phyloP scores from a whole-genome alignment of 495 filamentous ascomycete genomes.

The Hypoxylon fuscum region DNA sequence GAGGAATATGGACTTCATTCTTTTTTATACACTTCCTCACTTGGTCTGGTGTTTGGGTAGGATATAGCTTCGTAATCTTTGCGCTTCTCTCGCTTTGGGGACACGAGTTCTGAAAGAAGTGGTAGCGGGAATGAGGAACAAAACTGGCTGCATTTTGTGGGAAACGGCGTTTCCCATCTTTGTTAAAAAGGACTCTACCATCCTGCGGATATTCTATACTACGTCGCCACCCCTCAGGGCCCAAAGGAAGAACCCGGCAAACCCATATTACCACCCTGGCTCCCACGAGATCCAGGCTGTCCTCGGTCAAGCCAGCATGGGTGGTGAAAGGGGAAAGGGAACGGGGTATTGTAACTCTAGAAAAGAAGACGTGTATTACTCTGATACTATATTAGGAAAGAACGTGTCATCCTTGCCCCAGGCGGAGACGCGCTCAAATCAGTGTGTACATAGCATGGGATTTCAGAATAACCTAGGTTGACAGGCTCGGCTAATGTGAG shows the following conservation, averaged over 20 bases:
- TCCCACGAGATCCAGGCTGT: conserved; percentile 26
- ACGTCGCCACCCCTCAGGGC: conserved; percentile 17
- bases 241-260: conserved; percentile 11
- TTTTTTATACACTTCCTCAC: not conserved
- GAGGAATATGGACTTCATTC: conserved; percentile 29
- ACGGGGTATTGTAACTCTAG: conserved; percentile 7
- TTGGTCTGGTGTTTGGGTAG: not conserved
- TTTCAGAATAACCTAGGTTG: conserved; percentile 3
- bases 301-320: conserved; percentile 13
- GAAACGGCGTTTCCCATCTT: conserved; percentile 9
- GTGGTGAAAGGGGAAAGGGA: conserved; percentile 16
- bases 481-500: conserved; percentile 34
- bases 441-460: conserved; percentile 5
- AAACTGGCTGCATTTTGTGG: conserved; percentile 1
- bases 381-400: conserved; percentile 31
- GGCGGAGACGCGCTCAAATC: conserved; percentile 20
- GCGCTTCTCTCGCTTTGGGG: conserved; percentile 9
- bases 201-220: conserved; percentile 13
- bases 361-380: conserved; percentile 22
- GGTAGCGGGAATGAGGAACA: conserved; percentile 4
- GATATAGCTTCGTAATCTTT: conserved; percentile 11
- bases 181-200: conserved; percentile 4
- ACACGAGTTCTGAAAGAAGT: conserved; percentile 1
- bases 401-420: conserved; percentile 21
- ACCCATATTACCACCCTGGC: conserved; percentile 32